Base-by-base conservation (phyloP, 1,139 yeast species). In the Lodderomyces elongisporus region DNA sequence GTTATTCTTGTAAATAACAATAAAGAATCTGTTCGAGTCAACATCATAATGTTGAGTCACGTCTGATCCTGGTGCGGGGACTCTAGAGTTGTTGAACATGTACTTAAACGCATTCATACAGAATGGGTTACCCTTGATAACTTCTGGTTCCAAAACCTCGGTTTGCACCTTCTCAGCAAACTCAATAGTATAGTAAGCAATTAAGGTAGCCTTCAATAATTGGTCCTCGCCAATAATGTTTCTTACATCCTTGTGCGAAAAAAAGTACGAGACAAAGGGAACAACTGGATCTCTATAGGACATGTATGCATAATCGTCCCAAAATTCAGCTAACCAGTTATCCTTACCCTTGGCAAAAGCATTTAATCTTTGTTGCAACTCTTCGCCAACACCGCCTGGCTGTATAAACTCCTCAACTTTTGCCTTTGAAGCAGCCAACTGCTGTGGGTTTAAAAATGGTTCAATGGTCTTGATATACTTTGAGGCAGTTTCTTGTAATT, bases 251-350 rank as follows among this genome's bases (percentile, higher is more conserved):
- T 78, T 80, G 67, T 89, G 96, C 35, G 82, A 74, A 61, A 78
- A 89, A 51, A 88, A 91, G 64, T 91, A 91, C 9, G 95, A 85
- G 26, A 87, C 96, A 54, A 79, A 88, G 12, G 97, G 97, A 21
- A 85, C 87, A 16, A 91, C 85, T 0, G 97, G 95, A 57, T 87
- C 97, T 47, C 94, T 76, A 62, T 87, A 88, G 27, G 85, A 79
- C 68, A 91, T 67, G 60, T 91, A 91, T 21, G 96, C 95, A 48
- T 83, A 87, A 51, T 85, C 85, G 58, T 89, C 95, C 98, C 98
- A 91, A 72, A 83, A 87, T 41, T 77, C 83, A 35, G 85, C 77
- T 52, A 91, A 73, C 98, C 98, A 91, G 60, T 91, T 91, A 54
- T 85, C 80, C 45, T 78, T 74, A 39, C 62, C 73, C 26, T 61